Conservation (phyloP, 306 rosid species). For the Quercus cerris region DNA sequence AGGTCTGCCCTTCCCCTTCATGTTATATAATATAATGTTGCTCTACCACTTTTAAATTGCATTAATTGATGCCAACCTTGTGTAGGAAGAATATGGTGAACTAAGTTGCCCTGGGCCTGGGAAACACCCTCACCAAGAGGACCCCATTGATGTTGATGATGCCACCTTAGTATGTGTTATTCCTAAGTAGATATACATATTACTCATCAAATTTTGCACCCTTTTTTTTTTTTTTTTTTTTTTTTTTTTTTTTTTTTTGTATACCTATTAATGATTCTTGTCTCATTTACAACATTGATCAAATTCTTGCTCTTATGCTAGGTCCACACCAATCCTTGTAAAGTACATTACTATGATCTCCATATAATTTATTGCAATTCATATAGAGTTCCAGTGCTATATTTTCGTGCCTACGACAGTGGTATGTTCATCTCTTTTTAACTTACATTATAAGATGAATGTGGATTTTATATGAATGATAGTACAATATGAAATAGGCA, state of each 20-base stretch:
- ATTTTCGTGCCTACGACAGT: constrained; percentile 55
- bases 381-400: constrained; percentile 71
- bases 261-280: background rate
- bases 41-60: background rate
- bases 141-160: constrained; percentile 50
- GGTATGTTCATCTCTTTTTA: constrained; percentile 45
- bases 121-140: constrained; percentile 39
- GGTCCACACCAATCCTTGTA: constrained; percentile 41
- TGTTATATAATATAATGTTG: background rate
- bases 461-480: background rate
- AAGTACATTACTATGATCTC: constrained; percentile 57
- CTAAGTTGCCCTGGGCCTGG: constrained; percentile 18
- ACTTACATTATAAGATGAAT: background rate
- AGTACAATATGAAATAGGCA: too few species aligned
- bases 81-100: constrained; percentile 34
- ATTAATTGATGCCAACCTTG: constrained; percentile 2
- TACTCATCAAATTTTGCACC: background rate
- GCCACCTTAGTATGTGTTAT: constrained; percentile 65
- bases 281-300: background rate
- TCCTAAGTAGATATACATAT: background rate
- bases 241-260: background rate
- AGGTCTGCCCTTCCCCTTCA: constrained; percentile 22
- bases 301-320: constrained; percentile 22
- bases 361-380: constrained; percentile 71
- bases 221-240: background rate